These are phyloP conservation scores for Vitis rotundifolia DNA, from an alignment of 164 flowering plant genomes.

Conservation along the genomic window DNA sequence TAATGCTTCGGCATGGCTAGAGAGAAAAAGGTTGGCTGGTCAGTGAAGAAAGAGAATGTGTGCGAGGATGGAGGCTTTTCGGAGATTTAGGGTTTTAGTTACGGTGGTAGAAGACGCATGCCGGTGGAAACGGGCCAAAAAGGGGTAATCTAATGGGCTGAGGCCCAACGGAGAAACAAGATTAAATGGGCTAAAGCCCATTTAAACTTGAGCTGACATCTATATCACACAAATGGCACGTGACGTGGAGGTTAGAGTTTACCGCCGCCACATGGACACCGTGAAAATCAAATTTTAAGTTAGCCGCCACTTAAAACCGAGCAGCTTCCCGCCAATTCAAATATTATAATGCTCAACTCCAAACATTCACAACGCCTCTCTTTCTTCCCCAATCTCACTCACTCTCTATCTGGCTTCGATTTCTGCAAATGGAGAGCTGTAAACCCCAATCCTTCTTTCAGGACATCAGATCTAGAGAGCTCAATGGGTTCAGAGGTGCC, in stretches of 20 bases:
- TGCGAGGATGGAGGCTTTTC: too few species aligned
- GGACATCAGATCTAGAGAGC: slow-evolving; percentile 71
- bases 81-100: slow-evolving; percentile 15
- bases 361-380: background rate
- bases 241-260: too few species aligned
- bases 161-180: too few species aligned
- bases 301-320: too few species aligned
- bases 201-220: too few species aligned
- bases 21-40: background rate
- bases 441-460: slow-evolving; percentile 50
- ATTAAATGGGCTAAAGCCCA: too few species aligned
- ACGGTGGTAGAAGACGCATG: too few species aligned
- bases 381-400: slow-evolving; percentile 15
- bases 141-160: too few species aligned
- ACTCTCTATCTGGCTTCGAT: slow-evolving; percentile 10
- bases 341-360: background rate
- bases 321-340: slow-evolving; percentile 1
- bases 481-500: slow-evolving; percentile 74
- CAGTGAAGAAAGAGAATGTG: background rate
- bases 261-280: too few species aligned
- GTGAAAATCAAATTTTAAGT: too few species aligned
- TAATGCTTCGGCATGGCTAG: slow-evolving; percentile 79
- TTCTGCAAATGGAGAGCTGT: slow-evolving; percentile 42
- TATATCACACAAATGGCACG: too few species aligned
- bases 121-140: too few species aligned